Conservation (phyloP, 1,284 basidiomycete species). For the Coniferiporia weirii region DNA sequence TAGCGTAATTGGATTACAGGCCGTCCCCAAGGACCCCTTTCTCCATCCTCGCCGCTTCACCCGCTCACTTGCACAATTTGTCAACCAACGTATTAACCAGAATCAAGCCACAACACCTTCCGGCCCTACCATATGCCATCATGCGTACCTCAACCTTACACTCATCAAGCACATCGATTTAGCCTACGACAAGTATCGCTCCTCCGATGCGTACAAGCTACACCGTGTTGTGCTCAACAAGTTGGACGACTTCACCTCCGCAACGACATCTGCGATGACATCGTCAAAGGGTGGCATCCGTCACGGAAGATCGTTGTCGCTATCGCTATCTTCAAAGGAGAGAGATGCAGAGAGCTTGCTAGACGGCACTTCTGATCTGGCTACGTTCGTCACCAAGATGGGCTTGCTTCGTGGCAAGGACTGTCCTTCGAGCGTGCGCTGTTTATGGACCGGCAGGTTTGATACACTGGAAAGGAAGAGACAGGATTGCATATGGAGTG, state of each 20-base stretch:
- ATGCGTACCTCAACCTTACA: conserved; percentile 38
- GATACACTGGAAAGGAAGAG: conserved; percentile 29
- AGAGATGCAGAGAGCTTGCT: conserved; percentile 20
- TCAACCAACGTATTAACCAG: conserved; percentile 19
- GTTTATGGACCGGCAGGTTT: conserved; percentile 37
- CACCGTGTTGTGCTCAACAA: conserved; percentile 53
- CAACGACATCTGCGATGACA: conserved; percentile 22
- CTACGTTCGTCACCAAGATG: conserved; percentile 24
- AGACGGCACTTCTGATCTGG: conserved; percentile 42
- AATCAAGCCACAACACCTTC: conserved; percentile 24
- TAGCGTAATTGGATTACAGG: conserved; percentile 45
- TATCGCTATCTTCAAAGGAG: conserved; percentile 13
- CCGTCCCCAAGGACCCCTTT: conserved; percentile 72
- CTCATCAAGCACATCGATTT: conserved; percentile 43
- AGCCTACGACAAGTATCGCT: conserved; percentile 49
- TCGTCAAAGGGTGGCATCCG: conserved; percentile 3
- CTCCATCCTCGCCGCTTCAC: conserved; percentile 55
- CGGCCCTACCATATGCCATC: conserved; percentile 19
- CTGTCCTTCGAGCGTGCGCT: conserved; percentile 32
- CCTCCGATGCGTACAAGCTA: conserved; percentile 54
- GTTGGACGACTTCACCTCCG: conserved; percentile 40
- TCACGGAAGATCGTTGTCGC: conserved; percentile 9
- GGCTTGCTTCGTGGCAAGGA: conserved; percentile 27
- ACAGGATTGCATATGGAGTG: conserved; percentile 31
- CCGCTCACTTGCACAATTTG: conserved; percentile 34